Base-by-base conservation (phyloP, 2,329 filamentous ascomycete species). In the Amauroascus niger region DNA sequence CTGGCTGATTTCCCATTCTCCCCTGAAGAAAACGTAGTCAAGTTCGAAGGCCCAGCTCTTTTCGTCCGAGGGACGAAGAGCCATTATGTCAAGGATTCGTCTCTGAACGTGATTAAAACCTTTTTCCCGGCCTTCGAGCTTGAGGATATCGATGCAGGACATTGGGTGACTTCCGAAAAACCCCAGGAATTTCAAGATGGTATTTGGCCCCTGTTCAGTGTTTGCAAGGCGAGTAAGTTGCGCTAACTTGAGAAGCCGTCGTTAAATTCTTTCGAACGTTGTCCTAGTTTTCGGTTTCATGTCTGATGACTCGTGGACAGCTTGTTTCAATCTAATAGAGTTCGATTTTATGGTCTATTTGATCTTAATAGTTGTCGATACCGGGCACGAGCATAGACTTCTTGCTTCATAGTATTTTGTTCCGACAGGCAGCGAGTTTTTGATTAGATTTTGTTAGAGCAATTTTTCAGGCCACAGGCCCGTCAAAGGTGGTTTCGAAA, bases 131-230 rank as follows among this genome's bases (percentile, higher is more conserved):
- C 76, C 22, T 95, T 93, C 64, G 73, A 80, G 65, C 64, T 93
- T 28, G 80, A 76, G 47, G 85, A 91, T 69, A 73, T 95, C 30
- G 83, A 93, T 35, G 79, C 83, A 7, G 88, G 88, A 0, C 88
- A 95, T 68, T 95, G 88, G 88, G 74, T 95, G 4, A 89, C 91
- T 58, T 88, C 86, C n/a, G 88, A 95, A 74, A 84, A 88, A 62
- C 88, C 88, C 0, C 82, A 88, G 64, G 82, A 76, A 8, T 95
- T 95, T 60, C 80, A 83, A 64, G 73, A 79, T 76, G 83, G 87
- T 88, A 66, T 67, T 66, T 33, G 30, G 33, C 30, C 28, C 32
- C 52, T n/a, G 49, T 50, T 32, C 16, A n/a, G n/a, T n/a, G n/a
- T 44, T 24, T 2, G 9, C 7, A 5, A 39, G 13, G 16, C n/a